Evolutionary conservation across 1,284 basidiomycete species (phyloP).

Genomic region (Trametes pubescens): DNA sequence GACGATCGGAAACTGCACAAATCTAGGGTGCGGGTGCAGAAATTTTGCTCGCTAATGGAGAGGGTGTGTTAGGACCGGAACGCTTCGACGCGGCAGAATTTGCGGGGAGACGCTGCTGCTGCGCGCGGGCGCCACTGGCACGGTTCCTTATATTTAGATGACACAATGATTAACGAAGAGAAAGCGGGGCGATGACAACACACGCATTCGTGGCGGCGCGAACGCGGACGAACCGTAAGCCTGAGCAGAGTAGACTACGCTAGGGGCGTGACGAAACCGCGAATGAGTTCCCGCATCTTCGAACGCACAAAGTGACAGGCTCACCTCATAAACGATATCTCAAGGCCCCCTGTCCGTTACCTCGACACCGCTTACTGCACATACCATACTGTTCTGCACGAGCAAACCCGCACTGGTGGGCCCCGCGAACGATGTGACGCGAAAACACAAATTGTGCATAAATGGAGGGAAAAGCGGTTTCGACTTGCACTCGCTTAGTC

Average conservation of each 20-base stretch:
- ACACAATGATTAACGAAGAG: slow-evolving; percentile 16
- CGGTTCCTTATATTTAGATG: slow-evolving; percentile 1
- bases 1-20: slow-evolving; percentile 9
- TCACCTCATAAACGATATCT: no score
- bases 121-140: background rate
- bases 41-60: background rate
- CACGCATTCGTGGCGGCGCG: slow-evolving; percentile 11
- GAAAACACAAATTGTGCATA: no score
- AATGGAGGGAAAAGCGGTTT: no score
- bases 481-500: no score
- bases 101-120: background rate
- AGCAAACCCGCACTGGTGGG: no score
- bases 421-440: no score
- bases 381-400: no score
- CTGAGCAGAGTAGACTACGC: background rate
- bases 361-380: no score
- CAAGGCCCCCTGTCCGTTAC: no score
- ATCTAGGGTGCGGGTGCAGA: background rate
- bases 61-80: background rate
- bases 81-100: slow-evolving; percentile 10
- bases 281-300: no score
- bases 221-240: slow-evolving; percentile 9
- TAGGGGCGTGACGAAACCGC: slow-evolving; percentile 9
- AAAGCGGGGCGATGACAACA: slow-evolving; percentile 23
- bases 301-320: no score